Evolutionary conservation across 495 filamentous ascomycete genomes (phyloP), one percentile per base, ranked within the genome.

Genomic region (Cairneyella variabilis): DNA sequence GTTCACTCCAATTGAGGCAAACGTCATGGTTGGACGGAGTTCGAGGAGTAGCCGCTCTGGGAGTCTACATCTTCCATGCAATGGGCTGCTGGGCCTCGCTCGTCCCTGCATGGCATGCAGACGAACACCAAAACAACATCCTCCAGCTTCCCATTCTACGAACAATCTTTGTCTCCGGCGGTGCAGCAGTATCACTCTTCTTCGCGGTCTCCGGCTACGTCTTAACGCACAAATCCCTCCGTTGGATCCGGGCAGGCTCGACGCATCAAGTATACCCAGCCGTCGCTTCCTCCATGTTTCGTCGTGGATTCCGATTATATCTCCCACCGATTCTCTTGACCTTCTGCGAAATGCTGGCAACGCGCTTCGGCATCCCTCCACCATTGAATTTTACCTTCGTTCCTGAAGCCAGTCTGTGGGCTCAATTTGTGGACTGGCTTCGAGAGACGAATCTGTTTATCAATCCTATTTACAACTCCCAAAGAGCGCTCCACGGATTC

Each of bases 161-260:
- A 34, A 52, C 49, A 25, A 23, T 52, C 39, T 42, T 77, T 60
- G 79, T 52, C 23, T 42, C 49, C 20, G 49, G 49, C 0, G 49
- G 49, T 8, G 16, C 49, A 14, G 49, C 49, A 9, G 39, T 52
- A 9, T 25, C 49, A 22, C 11, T 52, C n/a, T 52, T 52, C n/a
- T 52, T 52, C 23, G 49, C 26, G 0, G 14, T 52, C 25, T 52
- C 49, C 22, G 49, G 49, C 18, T 52, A 52, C 25, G 49, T 52
- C 1, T 38, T 52, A 16, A 52, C 49, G 5, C 32, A 43, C 26
- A 52, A 52, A 17, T 52, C 49, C 18, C 37, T 52, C 3, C 14
- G 27, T 2, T 52, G 38, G 37, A 52, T 52, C 23, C 49, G 49
- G 43, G 25, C 11, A 18, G 49, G 49, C 9, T 16, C 20, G 25